Percentiles rank a stretch among this genome's conserved stretches.
Conservation (phyloP, 1,284 basidiomycete species). For the Athelia sp. region DNA sequence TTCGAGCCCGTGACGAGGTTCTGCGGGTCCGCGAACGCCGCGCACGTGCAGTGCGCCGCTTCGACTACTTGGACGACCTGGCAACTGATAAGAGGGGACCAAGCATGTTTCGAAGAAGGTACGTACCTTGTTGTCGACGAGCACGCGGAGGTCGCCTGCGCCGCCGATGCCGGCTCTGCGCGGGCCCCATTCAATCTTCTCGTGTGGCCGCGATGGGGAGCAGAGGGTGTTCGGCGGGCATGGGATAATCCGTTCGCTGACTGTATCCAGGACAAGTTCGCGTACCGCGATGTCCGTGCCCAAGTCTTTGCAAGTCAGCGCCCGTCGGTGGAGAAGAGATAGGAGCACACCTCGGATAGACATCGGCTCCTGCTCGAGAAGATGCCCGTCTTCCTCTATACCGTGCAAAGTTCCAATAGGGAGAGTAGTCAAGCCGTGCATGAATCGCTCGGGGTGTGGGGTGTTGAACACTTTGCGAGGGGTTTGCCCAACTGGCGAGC, state of each 20-base stretch:
- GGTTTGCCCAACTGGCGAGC: conserved; percentile 75
- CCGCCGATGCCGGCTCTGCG: conserved; percentile 32
- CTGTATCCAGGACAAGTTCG: conserved; percentile 50
- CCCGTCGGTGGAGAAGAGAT: conserved; percentile 1
- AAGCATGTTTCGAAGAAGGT: conserved; percentile 4
- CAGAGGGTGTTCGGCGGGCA: conserved; percentile 55
- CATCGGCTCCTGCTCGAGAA: conserved; percentile 53
- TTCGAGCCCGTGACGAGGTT: conserved; percentile 74
- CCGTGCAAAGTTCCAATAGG: conserved; percentile 71
- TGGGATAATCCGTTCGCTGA: conserved; percentile 61
- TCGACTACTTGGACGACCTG: conserved; percentile 76
- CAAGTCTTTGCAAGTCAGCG: conserved; percentile 38
- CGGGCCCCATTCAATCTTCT: conserved; percentile 64
- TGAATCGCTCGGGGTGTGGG: conserved; percentile 75
- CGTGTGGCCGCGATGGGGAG: conserved; percentile 59
- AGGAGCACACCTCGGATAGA: conserved; percentile 51
- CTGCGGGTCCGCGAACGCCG: conserved; percentile 68
- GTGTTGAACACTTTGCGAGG: conserved; percentile 84
- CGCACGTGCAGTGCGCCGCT: conserved; percentile 67
- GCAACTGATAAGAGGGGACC: conserved; percentile 1
- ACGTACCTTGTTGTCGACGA: conserved; percentile 57
- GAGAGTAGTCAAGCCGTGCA: conserved; percentile 65
- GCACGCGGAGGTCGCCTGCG: conserved; percentile 52
- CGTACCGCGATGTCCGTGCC: conserved; percentile 39
- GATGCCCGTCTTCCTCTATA: conserved; percentile 72